Evolutionary conservation across 2,329 filamentous ascomycete species (phyloP).

Genomic region (Claviceps lovelessii): DNA sequence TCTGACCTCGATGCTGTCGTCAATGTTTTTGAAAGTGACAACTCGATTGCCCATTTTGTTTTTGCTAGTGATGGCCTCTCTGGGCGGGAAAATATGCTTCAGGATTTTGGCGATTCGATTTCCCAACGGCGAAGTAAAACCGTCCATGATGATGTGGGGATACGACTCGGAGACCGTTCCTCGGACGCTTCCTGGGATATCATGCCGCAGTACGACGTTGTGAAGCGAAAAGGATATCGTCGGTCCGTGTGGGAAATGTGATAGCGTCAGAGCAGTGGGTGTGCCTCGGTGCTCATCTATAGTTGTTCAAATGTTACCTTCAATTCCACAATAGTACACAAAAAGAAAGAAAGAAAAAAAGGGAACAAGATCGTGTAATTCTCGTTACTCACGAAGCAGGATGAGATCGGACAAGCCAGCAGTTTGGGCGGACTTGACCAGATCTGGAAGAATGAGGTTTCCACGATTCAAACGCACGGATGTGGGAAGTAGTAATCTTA

Average conservation of each 20-base stretch:
- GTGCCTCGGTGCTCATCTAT: constrained; percentile 67
- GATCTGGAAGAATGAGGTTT: constrained; percentile 72
- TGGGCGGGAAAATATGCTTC: constrained; percentile 86
- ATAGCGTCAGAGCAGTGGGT: constrained; percentile 76
- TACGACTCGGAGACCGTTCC: constrained; percentile 88
- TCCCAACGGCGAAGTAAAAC: constrained; percentile 70
- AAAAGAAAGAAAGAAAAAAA: too few relatives aligned
- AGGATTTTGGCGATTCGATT: constrained; percentile 75
- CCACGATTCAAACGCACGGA: constrained; percentile 81
- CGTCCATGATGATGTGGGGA: constrained; percentile 90
- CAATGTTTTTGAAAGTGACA: constrained; percentile 87
- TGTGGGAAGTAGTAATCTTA: constrained; percentile 69
- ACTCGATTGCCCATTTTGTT: constrained; percentile 74
- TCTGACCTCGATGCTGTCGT: constrained; percentile 84
- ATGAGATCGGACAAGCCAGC: constrained; percentile 74
- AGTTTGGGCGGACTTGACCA: constrained; percentile 68
- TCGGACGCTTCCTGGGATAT: constrained; percentile 75
- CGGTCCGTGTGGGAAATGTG: constrained; percentile 77
- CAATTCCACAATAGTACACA: neutral
- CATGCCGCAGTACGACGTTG: constrained; percentile 83
- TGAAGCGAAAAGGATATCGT: constrained; percentile 70
- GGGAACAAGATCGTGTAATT: too few relatives aligned
- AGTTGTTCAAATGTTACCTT: neutral
- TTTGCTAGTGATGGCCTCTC: constrained; percentile 57
- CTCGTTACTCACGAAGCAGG: constrained; percentile 40